Evolutionary conservation across 2,329 filamentous ascomycete species (phyloP), one percentile per base, ranked within the genome.

Genomic region (Orbilia oligospora): DNA sequence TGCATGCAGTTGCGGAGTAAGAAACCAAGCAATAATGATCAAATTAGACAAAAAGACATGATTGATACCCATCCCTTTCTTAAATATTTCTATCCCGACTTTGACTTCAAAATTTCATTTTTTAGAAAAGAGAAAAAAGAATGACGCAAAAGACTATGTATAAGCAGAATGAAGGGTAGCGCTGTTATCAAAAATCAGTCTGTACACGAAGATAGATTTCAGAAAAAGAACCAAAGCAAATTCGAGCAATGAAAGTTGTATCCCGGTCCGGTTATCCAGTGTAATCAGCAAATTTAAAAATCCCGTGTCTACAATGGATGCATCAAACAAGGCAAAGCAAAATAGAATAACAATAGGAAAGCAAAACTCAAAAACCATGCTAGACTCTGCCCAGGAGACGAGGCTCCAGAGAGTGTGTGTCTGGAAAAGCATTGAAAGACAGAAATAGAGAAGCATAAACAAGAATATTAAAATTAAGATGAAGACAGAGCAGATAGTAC

Each of bases 181-280:
- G 68, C 75, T 71, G 53, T 55, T 77, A 27, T 71, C 33, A 67
- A 27, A 69, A 76, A 51, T 36, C 75, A 78, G 41, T 58, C 75
- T 78, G 68, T 78, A 78, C 75, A 71, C 20, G 49, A 67, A 71
- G 33, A 16, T 36, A 65, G 8, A 8, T 33, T 53, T 18, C 18
- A 30, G n/a, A n/a, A 53, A 27, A 63, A 51, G 10, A n/a, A 20
- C 10, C n/a, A 10, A 38, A 61, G 12, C 56, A 61, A 44, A 55
- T 67, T n/a, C 41, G 48, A 63, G 41, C 51, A 71, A 10, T 38
- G 61, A 61, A 71, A 71, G 41, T 64, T 78, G 68, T 78, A 78
- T 78, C 68, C 75, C 75, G 55, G 66, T 72, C 75, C 75, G 63
- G 75, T 63, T 72, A 78, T 68, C 75, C 75, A 78, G 75, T 78